Conservation (phyloP, 2,329 filamentous ascomycete genomes). For the Shiraia sp. region DNA sequence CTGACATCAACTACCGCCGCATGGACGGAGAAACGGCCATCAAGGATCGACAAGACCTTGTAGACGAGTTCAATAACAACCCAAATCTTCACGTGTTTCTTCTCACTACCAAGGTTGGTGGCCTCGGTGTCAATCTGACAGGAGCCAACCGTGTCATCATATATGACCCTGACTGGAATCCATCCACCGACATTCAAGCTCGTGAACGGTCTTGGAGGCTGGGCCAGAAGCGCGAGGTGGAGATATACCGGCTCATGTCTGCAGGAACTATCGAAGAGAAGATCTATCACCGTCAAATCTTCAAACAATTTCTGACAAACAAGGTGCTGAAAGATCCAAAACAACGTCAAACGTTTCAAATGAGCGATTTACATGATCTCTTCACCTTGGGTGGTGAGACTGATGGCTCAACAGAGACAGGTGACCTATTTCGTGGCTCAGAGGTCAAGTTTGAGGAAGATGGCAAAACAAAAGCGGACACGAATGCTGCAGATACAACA, state of each 20-base stretch:
- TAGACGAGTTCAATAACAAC: constrained; percentile 89
- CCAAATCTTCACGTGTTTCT: constrained; percentile 83
- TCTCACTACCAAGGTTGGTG: constrained; percentile 93
- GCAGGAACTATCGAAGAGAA: constrained; percentile 98
- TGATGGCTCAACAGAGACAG: constrained; percentile 77
- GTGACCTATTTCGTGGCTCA: constrained; percentile 83
- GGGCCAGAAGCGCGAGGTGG: constrained; percentile 92
- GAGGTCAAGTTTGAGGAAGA: constrained; percentile 66
- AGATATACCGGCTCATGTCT: constrained; percentile 97
- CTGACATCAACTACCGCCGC: constrained; percentile 74
- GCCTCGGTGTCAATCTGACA: constrained; percentile 90
- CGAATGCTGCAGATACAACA: constrained; percentile 24
- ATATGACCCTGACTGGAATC: constrained; percentile 98
- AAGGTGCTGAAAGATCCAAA: constrained; percentile 95
- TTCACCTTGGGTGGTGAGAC: constrained; percentile 75
- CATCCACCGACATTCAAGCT: constrained; percentile 93
- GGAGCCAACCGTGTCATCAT: constrained; percentile 96
- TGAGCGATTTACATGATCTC: constrained; percentile 87
- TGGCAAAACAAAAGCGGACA: constrained; percentile 18
- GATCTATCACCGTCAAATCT: constrained; percentile 97
- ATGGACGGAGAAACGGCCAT: constrained; percentile 95
- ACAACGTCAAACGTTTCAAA: constrained; percentile 86
- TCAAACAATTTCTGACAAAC: constrained; percentile 96
- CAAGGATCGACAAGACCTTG: constrained; percentile 82
- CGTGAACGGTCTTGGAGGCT: constrained; percentile 94